Evolutionary conservation across 148 eudicot species (phyloP).

Genomic region (Vaccinium darrowii): DNA sequence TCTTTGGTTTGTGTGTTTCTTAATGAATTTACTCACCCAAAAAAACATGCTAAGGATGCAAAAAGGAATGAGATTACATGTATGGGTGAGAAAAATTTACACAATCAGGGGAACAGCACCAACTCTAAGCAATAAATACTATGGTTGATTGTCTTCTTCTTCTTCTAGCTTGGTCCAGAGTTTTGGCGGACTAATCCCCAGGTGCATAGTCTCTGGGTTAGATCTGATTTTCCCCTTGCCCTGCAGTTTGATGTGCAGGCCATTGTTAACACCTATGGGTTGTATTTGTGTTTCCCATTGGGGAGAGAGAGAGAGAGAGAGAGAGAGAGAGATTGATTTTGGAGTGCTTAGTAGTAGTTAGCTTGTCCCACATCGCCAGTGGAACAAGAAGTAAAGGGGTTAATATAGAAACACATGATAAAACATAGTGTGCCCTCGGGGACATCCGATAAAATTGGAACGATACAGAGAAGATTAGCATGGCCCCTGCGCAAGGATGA

Average conservation of each 20-base stretch:
- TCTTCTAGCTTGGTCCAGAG: too few relatives aligned
- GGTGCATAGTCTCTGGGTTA: not conserved
- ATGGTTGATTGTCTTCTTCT: too few relatives aligned
- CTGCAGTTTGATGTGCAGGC: not conserved
- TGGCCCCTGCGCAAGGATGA: not conserved
- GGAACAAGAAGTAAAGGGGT: not conserved
- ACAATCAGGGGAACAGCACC: too few relatives aligned
- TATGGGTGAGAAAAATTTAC: too few relatives aligned
- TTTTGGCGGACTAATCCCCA: too few relatives aligned
- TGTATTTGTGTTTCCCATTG: too few relatives aligned
- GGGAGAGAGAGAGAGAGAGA: not conserved
- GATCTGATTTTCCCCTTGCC: not conserved
- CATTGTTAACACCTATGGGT: not conserved
- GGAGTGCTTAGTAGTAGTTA: not conserved
- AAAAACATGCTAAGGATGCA: too few relatives aligned
- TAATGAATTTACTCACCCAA: too few relatives aligned
- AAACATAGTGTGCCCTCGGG: not conserved
- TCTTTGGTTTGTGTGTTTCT: too few relatives aligned
- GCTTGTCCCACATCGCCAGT: not conserved
- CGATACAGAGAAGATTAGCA: not conserved
- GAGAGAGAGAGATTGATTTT: too few relatives aligned
- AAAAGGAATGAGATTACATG: too few relatives aligned
- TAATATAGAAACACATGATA: not conserved
- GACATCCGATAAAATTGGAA: conserved; percentile 2
- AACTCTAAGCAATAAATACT: too few relatives aligned